Conservation (phyloP, 768 basidiomycete genomes). For the Thelephora ganbajun region DNA sequence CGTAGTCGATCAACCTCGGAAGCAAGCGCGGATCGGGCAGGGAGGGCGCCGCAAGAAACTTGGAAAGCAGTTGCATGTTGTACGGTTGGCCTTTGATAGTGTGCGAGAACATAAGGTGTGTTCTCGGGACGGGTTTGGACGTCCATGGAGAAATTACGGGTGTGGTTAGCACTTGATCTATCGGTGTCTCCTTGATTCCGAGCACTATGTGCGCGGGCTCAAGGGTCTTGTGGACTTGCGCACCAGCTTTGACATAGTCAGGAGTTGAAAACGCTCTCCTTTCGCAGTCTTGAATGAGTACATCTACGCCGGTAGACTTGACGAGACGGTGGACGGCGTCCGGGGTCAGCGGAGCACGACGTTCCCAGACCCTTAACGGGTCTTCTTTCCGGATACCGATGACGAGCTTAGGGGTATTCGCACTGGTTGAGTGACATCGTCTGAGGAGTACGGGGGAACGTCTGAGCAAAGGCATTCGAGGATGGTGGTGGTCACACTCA, state of each 20-base stretch:
- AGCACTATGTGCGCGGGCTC: constrained; percentile 58
- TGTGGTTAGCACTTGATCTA: constrained; percentile 41
- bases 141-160: constrained; percentile 19
- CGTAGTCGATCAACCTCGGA: constrained; percentile 70
- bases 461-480: too few species aligned
- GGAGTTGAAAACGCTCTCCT: constrained; percentile 54
- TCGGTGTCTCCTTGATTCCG: constrained; percentile 82
- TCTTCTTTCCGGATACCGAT: constrained; percentile 68
- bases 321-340: constrained; percentile 52
- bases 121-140: constrained; percentile 28
- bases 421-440: neutral
- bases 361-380: constrained; percentile 71
- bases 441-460: too few species aligned
- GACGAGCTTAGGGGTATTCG: constrained; percentile 15
- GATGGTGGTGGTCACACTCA: too few species aligned
- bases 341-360: constrained; percentile 74
- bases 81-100: constrained; percentile 80
- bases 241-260: constrained; percentile 71
- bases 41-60: constrained; percentile 32
- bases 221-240: constrained; percentile 42
- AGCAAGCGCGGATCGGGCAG: constrained; percentile 7
- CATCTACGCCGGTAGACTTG: constrained; percentile 36
- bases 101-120: constrained; percentile 87
- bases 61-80: constrained; percentile 65
- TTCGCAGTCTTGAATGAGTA: constrained; percentile 66